Evolutionary conservation across 345 rosid genomes (phyloP), one percentile per base, ranked within the genome.

Genomic region (Aethionema arabicum): DNA sequence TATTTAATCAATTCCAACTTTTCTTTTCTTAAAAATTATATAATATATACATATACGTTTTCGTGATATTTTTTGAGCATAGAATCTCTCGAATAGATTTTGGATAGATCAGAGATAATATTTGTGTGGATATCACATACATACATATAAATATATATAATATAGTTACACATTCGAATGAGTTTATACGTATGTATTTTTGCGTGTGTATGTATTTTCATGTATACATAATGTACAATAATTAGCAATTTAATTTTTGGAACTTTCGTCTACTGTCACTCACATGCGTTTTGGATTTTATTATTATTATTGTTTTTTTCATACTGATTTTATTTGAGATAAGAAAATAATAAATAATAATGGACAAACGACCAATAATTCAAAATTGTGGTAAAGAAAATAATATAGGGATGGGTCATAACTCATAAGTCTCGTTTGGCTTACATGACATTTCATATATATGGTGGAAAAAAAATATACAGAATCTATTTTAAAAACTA

Each of bases 21-120:
- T 21, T 21, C 2, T 21, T 21, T 21, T 21, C 2, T 21, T 21
- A 21, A 21, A 21, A 21, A 1, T 21, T 21, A 21, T 21, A 21
- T 21, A 21, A 1, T 21, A 21, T 21, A 21, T 21, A 2, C 27
- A 21, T 21, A 21, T 21, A 21, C 27, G 27, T 2, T 21, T 21
- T 21, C 27, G 27, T 21, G 27, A 21, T 21, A 21, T 21, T 21
- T 21, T 21, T 21, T 1, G 27, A 21, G 27, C 27, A 21, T 27
- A 45, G 15, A 59, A 59, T 59, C 64, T 45, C 64, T 45, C 65
- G 35, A 43, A 44, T 8, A 46, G 65, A 59, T 49, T 49, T 62
- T 13, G 52, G 59, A 42, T 63, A 63, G 59, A 41, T 32, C 27
- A 11, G 21, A 36, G 47, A 62, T 50, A 35, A 38, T 49, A 11